A percentile compares a stretch with the other conserved stretches of the same genome.
Evolutionary conservation across 768 basidiomycete genomes (phyloP).

Genomic region (Rhodotorula diobovata): DNA sequence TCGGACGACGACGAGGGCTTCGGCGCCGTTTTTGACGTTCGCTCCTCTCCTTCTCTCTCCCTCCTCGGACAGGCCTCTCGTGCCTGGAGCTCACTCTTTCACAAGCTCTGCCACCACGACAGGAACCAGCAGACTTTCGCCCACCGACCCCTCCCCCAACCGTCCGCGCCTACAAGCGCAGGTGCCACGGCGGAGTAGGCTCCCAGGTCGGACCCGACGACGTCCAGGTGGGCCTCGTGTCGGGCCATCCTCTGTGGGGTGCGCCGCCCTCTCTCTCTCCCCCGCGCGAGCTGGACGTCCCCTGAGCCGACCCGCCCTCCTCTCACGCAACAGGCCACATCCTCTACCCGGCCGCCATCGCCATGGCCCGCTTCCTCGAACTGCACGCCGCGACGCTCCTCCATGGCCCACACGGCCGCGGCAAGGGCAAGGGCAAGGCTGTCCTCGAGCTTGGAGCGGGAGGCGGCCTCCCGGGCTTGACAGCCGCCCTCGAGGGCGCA

Average conservation of each 20-base stretch:
- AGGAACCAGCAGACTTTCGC: slow-evolving; percentile 34
- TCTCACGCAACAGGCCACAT: slow-evolving; percentile 43
- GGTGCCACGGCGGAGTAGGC: slow-evolving; percentile 26
- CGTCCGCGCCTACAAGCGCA: slow-evolving; percentile 16
- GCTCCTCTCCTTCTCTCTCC: not conserved
- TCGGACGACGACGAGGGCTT: slow-evolving; percentile 29
- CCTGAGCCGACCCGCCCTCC: not conserved
- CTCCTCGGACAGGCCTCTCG: too few relatives aligned
- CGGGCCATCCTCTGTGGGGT: slow-evolving; percentile 40
- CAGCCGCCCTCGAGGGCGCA: slow-evolving; percentile 68
- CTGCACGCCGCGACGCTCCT: slow-evolving; percentile 40
- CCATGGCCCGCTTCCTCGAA: slow-evolving; percentile 44
- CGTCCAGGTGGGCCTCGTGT: slow-evolving; percentile 35
- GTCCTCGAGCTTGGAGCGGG: slow-evolving; percentile 92
- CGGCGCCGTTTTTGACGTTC: slow-evolving; percentile 13
- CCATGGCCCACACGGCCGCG: slow-evolving; percentile 7
- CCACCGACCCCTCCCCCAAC: slow-evolving; percentile 34
- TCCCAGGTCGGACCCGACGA: not conserved
- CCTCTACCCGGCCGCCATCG: slow-evolving; percentile 45
- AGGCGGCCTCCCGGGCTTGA: slow-evolving; percentile 78
- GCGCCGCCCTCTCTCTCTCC: not conserved
- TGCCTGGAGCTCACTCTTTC: not conserved
- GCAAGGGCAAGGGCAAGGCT: slow-evolving; percentile 45
- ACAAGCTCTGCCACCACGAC: too few relatives aligned
- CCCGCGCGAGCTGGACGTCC: too few relatives aligned